A percentile compares a stretch with the other conserved stretches of the same genome.
phyloP scores from a whole-genome alignment of 371 early-diverging fungal genomes.

The Basidiobolus meristosporus region DNA sequence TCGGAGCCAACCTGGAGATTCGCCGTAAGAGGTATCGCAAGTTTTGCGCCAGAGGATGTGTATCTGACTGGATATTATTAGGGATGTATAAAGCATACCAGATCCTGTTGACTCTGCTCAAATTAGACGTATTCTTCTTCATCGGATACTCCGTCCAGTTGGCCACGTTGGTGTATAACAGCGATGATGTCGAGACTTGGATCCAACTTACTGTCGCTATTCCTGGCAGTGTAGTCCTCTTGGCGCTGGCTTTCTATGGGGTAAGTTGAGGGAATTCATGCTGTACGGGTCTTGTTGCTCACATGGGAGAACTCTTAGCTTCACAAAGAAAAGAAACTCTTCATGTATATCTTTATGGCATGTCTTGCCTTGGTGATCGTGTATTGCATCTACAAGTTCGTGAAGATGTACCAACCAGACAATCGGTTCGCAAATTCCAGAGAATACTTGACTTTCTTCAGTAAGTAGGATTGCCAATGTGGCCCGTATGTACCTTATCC shows the following conservation, averaged over 20 bases:
- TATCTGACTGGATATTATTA: not conserved
- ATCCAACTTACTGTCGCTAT: conserved; percentile 19
- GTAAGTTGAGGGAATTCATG: conserved; percentile 14
- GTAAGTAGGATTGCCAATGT: too few relatives aligned
- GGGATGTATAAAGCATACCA: conserved; percentile 14
- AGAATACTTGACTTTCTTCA: too few relatives aligned
- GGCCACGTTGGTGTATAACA: conserved; percentile 13
- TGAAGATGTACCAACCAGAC: too few relatives aligned
- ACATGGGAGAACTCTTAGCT: conserved; percentile 14
- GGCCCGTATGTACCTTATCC: too few relatives aligned
- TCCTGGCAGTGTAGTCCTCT: conserved; percentile 16
- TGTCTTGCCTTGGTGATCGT: too few relatives aligned
- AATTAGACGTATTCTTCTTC: conserved; percentile 18
- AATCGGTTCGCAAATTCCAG: too few relatives aligned
- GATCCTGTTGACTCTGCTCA: conserved; percentile 13
- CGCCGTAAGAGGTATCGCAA: conserved; percentile 5
- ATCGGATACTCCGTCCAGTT: conserved; percentile 20
- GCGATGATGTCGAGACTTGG: conserved; percentile 14
- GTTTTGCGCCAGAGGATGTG: not conserved
- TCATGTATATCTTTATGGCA: too few relatives aligned
- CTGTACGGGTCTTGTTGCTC: conserved; percentile 12
- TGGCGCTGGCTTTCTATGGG: conserved; percentile 15
- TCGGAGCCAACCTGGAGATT: conserved; percentile 18
- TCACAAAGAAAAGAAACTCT: conserved; percentile 19
- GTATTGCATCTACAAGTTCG: too few relatives aligned